Conservation (phyloP, 208 protist species). For the Acanthamoeba triangularis region DNA sequence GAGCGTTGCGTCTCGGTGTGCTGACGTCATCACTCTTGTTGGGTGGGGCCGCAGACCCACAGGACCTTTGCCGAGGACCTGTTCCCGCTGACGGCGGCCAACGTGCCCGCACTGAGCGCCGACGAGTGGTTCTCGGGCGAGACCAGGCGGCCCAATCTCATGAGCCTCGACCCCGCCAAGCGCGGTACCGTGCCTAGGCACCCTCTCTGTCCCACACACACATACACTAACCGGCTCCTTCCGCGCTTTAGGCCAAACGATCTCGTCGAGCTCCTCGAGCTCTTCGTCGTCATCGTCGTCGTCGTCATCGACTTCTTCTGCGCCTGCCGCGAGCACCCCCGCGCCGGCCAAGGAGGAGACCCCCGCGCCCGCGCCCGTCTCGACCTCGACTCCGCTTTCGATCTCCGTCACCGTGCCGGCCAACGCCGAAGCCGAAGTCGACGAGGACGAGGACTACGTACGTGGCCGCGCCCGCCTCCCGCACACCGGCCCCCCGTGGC, state of each 20-base stretch:
- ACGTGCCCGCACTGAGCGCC: slow-evolving; percentile 22
- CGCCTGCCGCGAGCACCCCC: background rate
- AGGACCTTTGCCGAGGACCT: slow-evolving; percentile 41
- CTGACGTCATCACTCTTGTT: background rate
- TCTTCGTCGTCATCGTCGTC: background rate
- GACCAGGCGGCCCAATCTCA: slow-evolving; percentile 45
- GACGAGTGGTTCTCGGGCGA: slow-evolving; percentile 50
- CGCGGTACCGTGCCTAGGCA: background rate
- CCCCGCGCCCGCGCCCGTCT: no score
- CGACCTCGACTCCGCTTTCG: background rate
- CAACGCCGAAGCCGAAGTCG: background rate
- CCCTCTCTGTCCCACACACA: background rate
- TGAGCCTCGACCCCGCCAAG: slow-evolving; percentile 60
- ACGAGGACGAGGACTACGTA: slow-evolving; percentile 25
- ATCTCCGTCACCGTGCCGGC: background rate
- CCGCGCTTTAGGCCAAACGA: background rate
- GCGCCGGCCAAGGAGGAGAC: background rate
- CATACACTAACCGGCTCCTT: background rate
- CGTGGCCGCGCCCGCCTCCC: background rate
- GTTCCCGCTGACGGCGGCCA: slow-evolving; percentile 39
- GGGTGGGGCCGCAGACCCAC: background rate
- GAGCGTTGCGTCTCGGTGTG: no score
- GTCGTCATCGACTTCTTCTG: background rate
- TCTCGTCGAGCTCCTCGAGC: background rate
- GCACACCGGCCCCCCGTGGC: no score